A percentile compares a stretch with the other conserved stretches of the same genome.
Conservation (phyloP, 257 asterid genomes). For the Cordia subcordata region DNA sequence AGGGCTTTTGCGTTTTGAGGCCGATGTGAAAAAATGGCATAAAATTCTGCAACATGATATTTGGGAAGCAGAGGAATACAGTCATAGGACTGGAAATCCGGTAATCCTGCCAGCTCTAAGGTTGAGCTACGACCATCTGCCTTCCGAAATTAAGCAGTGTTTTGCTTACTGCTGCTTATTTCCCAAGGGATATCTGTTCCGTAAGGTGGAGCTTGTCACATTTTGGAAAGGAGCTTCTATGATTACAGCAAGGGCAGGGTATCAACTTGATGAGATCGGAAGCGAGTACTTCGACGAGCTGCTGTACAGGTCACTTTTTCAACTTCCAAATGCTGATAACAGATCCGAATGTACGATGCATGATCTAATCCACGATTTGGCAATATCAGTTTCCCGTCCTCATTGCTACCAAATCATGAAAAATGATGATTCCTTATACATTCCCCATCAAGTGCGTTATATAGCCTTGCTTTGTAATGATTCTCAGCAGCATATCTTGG, state of each 20-base stretch:
- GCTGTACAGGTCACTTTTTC: slow-evolving; percentile 17
- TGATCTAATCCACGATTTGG: slow-evolving; percentile 14
- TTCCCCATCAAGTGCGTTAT: slow-evolving; percentile 20
- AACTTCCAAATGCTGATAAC: neutral
- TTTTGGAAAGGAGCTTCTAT: slow-evolving; percentile 22
- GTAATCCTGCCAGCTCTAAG: slow-evolving; percentile 7
- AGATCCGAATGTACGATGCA: slow-evolving; percentile 12
- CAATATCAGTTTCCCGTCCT: slow-evolving; percentile 14
- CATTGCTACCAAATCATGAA: slow-evolving; percentile 8
- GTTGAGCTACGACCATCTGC: slow-evolving; percentile 14
- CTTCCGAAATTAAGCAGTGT: slow-evolving; percentile 9
- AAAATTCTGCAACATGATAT: slow-evolving; percentile 12
- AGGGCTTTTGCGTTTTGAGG: neutral
- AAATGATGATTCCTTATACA: neutral
- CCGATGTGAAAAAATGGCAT: slow-evolving; percentile 6
- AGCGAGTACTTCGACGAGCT: slow-evolving; percentile 13
- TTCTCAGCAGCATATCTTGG: neutral
- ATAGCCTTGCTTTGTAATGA: slow-evolving; percentile 13
- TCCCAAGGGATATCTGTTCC: slow-evolving; percentile 14
- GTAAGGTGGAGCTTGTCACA: slow-evolving; percentile 7
- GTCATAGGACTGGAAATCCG: neutral
- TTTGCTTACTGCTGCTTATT: slow-evolving; percentile 21
- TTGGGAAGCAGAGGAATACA: slow-evolving; percentile 9
- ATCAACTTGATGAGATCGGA: slow-evolving; percentile 10
- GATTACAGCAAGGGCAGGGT: slow-evolving; percentile 5